Conservation (phyloP, 2,329 filamentous ascomycete species). For the Fonsecaea multimorphosa region DNA sequence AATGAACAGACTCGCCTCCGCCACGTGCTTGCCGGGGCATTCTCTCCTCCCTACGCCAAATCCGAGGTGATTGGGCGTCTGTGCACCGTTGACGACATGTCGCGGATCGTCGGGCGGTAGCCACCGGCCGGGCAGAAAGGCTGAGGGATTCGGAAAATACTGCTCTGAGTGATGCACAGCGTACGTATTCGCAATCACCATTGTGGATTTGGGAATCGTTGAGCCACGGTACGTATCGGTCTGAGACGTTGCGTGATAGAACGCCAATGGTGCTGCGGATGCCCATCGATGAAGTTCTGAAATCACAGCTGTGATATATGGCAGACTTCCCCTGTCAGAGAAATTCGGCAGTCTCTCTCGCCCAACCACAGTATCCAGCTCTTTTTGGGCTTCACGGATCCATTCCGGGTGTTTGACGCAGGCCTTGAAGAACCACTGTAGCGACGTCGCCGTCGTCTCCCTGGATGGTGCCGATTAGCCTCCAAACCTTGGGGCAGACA, state of each 20-base stretch:
- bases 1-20: conserved; percentile 52
- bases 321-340: conserved; percentile 46
- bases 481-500: not conserved
- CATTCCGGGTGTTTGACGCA: conserved; percentile 49
- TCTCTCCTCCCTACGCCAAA: conserved; percentile 62
- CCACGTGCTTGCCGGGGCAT: conserved; percentile 47
- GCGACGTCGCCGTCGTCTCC: conserved; percentile 16
- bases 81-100: conserved; percentile 40
- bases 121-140: conserved; percentile 54
- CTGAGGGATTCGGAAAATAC: conserved; percentile 47
- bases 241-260: conserved; percentile 46
- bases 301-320: conserved; percentile 47
- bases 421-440: conserved; percentile 22
- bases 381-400: conserved; percentile 52
- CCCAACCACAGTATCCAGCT: conserved; percentile 52
- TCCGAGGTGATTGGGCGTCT: conserved; percentile 55
- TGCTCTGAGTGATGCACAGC: conserved; percentile 44
- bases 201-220: conserved; percentile 56
- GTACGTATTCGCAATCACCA: conserved; percentile 36
- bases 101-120: conserved; percentile 42
- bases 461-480: not conserved
- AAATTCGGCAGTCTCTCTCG: conserved; percentile 46
- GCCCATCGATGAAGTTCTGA: conserved; percentile 48
- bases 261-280: conserved; percentile 44
- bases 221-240: conserved; percentile 56